Conservation (phyloP, 306 rosid species). For the Rubus parviflorus region DNA sequence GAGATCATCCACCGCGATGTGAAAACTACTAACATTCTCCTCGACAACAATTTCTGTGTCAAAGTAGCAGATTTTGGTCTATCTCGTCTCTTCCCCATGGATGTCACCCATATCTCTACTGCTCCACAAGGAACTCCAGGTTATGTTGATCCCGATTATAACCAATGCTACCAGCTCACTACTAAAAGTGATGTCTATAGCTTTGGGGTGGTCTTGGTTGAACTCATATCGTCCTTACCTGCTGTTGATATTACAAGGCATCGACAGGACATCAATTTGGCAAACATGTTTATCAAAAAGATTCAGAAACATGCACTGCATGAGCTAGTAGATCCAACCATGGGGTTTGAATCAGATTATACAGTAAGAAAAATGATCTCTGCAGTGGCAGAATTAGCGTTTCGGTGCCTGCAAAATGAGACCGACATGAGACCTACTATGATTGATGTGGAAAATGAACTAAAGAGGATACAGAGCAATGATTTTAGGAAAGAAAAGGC, state of each 20-base stretch:
- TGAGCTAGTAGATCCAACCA: conserved; percentile 61
- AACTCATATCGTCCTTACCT: conserved; percentile 76
- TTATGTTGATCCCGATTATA: conserved; percentile 89
- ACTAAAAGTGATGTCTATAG: conserved; percentile 79
- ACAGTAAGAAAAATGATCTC: conserved; percentile 53
- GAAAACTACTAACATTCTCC: conserved; percentile 79
- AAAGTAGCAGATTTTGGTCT: conserved; percentile 93
- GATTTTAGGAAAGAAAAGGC: conserved; percentile 37
- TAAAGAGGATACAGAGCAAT: conserved; percentile 47
- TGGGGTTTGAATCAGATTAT: conserved; percentile 62
- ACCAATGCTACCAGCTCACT: conserved; percentile 71
- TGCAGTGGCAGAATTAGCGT: conserved; percentile 78
- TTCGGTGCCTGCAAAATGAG: conserved; percentile 64
- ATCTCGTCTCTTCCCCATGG: conserved; percentile 69
- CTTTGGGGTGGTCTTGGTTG: conserved; percentile 83
- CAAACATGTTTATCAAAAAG: conserved; percentile 76
- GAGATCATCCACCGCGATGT: conserved; percentile 81
- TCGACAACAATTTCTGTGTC: conserved; percentile 55
- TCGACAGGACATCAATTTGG: conserved; percentile 72
- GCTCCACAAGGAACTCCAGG: conserved; percentile 98
- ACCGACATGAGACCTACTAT: conserved; percentile 73
- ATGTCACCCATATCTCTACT: conserved; percentile 74
- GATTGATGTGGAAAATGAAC: conserved; percentile 50
- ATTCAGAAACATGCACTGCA: conserved; percentile 56
- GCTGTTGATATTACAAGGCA: conserved; percentile 89